Conservation (phyloP, 768 basidiomycete species). For the Omphalotus guepiniiformis region DNA sequence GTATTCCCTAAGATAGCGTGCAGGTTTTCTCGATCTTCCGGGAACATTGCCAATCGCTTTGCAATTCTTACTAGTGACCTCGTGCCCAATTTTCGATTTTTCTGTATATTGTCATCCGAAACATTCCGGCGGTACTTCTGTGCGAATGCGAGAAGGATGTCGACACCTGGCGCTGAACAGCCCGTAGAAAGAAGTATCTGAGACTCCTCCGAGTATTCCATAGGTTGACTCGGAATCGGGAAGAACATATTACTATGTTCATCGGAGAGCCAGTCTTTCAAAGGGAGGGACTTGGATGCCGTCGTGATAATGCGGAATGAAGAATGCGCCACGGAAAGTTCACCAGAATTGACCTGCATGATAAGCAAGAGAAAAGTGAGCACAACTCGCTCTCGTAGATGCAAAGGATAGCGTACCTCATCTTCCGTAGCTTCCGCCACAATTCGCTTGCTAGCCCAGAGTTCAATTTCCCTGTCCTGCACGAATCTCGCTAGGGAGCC, state of each 20-base stretch:
- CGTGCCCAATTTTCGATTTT: constrained; percentile 62
- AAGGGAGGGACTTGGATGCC: constrained; percentile 57
- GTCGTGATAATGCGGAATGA: constrained; percentile 61
- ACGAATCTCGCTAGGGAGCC: constrained; percentile 56
- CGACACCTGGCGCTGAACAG: constrained; percentile 34
- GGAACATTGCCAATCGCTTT: constrained; percentile 41
- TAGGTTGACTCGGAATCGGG: constrained; percentile 54
- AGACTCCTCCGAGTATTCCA: constrained; percentile 49
- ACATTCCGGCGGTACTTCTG: constrained; percentile 54
- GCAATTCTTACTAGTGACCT: constrained; percentile 54
- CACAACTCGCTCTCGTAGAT: background rate
- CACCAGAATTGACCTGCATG: constrained; percentile 26
- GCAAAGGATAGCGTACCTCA: constrained; percentile 31
- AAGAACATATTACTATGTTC: constrained; percentile 74
- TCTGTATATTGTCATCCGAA: constrained; percentile 51
- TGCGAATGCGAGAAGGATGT: constrained; percentile 47
- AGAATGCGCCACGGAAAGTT: constrained; percentile 48
- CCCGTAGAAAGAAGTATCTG: constrained; percentile 46
- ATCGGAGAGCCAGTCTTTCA: constrained; percentile 65
- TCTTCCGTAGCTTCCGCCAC: constrained; percentile 43
- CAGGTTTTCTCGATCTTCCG: constrained; percentile 38
- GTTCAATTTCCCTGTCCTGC: constrained; percentile 59
- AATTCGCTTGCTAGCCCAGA: constrained; percentile 62
- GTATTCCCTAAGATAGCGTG: constrained; percentile 43
- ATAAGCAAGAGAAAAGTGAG: background rate